These are phyloP conservation scores for Papiliotrema terrestris DNA, from an alignment of 1,284 basidiomycete species.

Conservation along the genomic window DNA sequence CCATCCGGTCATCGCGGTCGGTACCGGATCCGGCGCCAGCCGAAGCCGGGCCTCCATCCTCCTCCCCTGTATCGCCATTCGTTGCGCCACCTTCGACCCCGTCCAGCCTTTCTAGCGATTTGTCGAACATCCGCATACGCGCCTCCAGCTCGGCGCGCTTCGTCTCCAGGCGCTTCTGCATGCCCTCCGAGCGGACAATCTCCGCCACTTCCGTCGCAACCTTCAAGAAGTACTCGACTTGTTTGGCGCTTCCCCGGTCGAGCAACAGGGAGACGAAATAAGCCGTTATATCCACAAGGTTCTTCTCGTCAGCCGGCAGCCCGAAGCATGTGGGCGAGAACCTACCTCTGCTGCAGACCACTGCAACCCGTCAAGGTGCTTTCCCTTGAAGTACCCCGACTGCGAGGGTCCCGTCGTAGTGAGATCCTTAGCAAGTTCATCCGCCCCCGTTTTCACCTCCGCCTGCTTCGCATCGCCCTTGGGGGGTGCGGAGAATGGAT, in stretches of 20 bases:
- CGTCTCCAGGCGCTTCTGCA: slow-evolving; percentile 62
- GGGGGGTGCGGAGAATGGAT: no score
- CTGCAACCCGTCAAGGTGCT: slow-evolving; percentile 59
- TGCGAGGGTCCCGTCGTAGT: slow-evolving; percentile 26
- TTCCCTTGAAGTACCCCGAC: slow-evolving; percentile 20
- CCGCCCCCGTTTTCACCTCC: slow-evolving; percentile 20
- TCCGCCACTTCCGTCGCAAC: slow-evolving; percentile 68
- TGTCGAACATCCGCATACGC: slow-evolving; percentile 58
- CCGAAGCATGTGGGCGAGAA: not conserved
- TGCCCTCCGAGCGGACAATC: slow-evolving; percentile 61
- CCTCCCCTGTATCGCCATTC: slow-evolving; percentile 16
- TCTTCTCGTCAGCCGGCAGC: slow-evolving; percentile 25
- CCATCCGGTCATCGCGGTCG: slow-evolving; percentile 24
- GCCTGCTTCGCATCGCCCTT: no score
- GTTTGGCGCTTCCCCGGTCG: slow-evolving; percentile 69
- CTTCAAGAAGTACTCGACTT: slow-evolving; percentile 74
- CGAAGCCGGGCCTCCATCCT: slow-evolving; percentile 11
- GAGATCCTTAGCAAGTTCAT: slow-evolving; percentile 35
- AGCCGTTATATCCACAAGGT: slow-evolving; percentile 63
- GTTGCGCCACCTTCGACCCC: slow-evolving; percentile 50
- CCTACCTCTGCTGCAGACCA: slow-evolving; percentile 66
- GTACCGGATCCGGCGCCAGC: no score
- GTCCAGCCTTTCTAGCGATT: slow-evolving; percentile 56
- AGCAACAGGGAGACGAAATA: slow-evolving; percentile 62
- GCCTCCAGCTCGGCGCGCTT: slow-evolving; percentile 66